Evolutionary conservation across 192 early-diverging fungal genomes (phyloP).

Genomic region (Rhizophlyctis rosea): DNA sequence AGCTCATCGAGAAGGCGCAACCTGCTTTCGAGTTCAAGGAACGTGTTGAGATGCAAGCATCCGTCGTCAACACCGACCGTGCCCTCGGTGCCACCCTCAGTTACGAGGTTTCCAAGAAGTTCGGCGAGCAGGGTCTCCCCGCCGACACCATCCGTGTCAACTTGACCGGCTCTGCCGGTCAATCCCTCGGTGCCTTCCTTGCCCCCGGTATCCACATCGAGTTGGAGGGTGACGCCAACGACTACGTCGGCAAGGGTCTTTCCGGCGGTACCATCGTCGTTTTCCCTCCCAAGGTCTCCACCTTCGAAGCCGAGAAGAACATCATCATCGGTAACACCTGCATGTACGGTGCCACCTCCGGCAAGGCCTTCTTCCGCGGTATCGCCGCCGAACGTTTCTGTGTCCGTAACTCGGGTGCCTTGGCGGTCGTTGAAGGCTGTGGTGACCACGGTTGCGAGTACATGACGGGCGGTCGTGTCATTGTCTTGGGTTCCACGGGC

Average conservation of each 20-base stretch:
- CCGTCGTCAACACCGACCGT: slow-evolving; percentile 92
- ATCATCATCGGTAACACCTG: slow-evolving; percentile 97
- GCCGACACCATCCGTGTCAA: slow-evolving; percentile 83
- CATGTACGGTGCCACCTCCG: slow-evolving; percentile 93
- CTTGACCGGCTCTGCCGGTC: slow-evolving; percentile 89
- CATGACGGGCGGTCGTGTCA: slow-evolving; percentile 96
- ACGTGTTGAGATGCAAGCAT: slow-evolving; percentile 55
- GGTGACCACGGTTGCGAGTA: slow-evolving; percentile 99
- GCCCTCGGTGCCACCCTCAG: slow-evolving; percentile 89
- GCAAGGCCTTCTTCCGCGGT: slow-evolving; percentile 87
- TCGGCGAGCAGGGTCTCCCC: slow-evolving; percentile 81
- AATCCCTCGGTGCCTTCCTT: slow-evolving; percentile 94
- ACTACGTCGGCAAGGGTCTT: slow-evolving; percentile 98
- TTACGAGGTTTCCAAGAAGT: slow-evolving; percentile 77
- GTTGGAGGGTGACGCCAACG: slow-evolving; percentile 97
- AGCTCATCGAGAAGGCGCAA: slow-evolving; percentile 78
- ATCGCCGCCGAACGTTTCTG: slow-evolving; percentile 96
- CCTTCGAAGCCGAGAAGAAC: slow-evolving; percentile 82
- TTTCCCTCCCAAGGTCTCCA: slow-evolving; percentile 79
- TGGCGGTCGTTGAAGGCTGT: slow-evolving; percentile 91
- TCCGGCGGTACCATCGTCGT: slow-evolving; percentile 88
- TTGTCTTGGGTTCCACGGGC: slow-evolving; percentile 84
- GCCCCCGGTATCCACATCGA: slow-evolving; percentile 85
- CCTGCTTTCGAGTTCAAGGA: slow-evolving; percentile 60
- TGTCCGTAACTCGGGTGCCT: slow-evolving; percentile 97